Evolutionary conservation across 768 basidiomycete species (phyloP), one percentile per base, ranked within the genome.

Genomic region (Imleria badia): DNA sequence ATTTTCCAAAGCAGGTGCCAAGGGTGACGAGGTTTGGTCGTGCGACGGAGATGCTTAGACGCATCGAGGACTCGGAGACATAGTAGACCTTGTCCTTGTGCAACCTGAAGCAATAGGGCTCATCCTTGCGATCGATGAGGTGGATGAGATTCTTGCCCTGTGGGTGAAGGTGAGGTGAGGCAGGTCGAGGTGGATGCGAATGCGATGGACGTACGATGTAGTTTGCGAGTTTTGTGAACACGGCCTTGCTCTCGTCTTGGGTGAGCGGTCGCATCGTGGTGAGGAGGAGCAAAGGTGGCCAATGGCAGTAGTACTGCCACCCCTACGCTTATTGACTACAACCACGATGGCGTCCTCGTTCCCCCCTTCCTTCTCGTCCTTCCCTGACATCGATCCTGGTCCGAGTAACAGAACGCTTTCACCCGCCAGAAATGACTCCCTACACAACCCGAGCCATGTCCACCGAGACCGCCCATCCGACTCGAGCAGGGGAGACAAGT

Each of bases 1-100:
- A 99, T 70, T 97, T 98, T 59, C 97, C 97, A 59, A 98, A 89
- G 75, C 95, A 98, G 58, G 94, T 98, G 39, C 97, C 97, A 20
- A 98, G 78, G 54, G 87, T 89, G 70, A 98, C 78, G 54, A 99
- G 86, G 67, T 94, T 97, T 31, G 90, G 89, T 44, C 96, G 83
- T 20, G 96, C 94, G 48, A 98, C 84, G 1, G 92, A 95, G 48
- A 94, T 94, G 45, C 87, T 87, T 22, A 96, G 81, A 46, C 92
- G 90, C 86, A 98, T 96, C 10, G 93, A 89, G 0, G 90, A 83
- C 64, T 98, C 91, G 6, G 97, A 95, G 52, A 94, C 94, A 79
- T 98, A 98, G 78, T 86, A 98, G 19, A 99, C 95, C 50, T 94
- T 81, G 71, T 96, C 96, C 65, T 84, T 91, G 67, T 98, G 94